phyloP scores from a whole-genome alignment of 768 basidiomycete genomes.

The Amanita molliuscula region DNA sequence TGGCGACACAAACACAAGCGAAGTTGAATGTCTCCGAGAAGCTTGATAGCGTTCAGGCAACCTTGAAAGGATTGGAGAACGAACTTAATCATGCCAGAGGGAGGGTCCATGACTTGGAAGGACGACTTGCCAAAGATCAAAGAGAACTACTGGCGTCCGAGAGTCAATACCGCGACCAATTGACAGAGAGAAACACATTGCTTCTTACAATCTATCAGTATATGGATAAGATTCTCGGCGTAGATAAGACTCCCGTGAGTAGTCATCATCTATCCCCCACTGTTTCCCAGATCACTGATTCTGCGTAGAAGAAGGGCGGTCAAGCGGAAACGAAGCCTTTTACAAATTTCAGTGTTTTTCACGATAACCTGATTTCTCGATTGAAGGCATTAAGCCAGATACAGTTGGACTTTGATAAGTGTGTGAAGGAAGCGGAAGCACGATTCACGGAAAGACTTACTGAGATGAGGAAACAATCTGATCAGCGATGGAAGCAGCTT shows the following conservation, averaged over 20 bases:
- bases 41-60: slow-evolving; percentile 60
- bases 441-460: slow-evolving; percentile 63
- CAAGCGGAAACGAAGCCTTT: slow-evolving; percentile 85
- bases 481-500: slow-evolving; percentile 82
- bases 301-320: slow-evolving; percentile 55
- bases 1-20: slow-evolving; percentile 82
- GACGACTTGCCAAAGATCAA: slow-evolving; percentile 74
- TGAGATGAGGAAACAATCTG: slow-evolving; percentile 80
- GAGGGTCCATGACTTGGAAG: slow-evolving; percentile 67
- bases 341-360: slow-evolving; percentile 89
- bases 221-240: slow-evolving; percentile 87
- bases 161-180: slow-evolving; percentile 79
- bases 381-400: slow-evolving; percentile 80
- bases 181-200: slow-evolving; percentile 88
- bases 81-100: slow-evolving; percentile 53
- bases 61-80: slow-evolving; percentile 53
- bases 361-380: slow-evolving; percentile 85
- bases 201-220: slow-evolving; percentile 91
- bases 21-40: slow-evolving; percentile 82
- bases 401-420: slow-evolving; percentile 78
- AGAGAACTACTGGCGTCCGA: slow-evolving; percentile 61
- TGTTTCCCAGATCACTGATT: not conserved
- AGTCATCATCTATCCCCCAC: not conserved
- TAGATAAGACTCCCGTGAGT: slow-evolving; percentile 76
- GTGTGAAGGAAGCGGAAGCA: slow-evolving; percentile 68